These are phyloP conservation scores for Nigrograna mackinnonii DNA, from an alignment of 2,329 filamentous ascomycete species.

Conservation along the genomic window DNA sequence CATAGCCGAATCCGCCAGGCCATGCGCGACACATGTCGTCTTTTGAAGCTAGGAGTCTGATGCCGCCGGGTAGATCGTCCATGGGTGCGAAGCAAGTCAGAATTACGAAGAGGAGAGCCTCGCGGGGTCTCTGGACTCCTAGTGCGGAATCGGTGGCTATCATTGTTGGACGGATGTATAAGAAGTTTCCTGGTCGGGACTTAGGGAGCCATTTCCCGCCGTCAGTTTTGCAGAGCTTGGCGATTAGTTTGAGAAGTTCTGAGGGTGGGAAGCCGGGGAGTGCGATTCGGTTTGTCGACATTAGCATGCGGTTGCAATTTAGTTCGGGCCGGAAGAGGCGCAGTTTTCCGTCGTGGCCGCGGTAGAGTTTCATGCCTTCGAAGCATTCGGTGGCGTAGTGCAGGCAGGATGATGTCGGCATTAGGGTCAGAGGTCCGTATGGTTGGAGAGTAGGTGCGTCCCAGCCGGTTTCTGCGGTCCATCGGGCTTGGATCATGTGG, in stretches of 20 bases:
- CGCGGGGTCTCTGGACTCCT: conserved; percentile 76
- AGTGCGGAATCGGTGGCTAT: conserved; percentile 82
- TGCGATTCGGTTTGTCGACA: conserved; percentile 64
- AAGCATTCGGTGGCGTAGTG: conserved; percentile 94
- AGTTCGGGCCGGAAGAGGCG: conserved; percentile 77
- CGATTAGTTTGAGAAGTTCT: conserved; percentile 75
- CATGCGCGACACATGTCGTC: conserved; percentile 88
- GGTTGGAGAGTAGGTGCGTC: conserved; percentile 72
- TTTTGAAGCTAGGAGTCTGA: conserved; percentile 77
- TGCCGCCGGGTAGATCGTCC: conserved; percentile 35
- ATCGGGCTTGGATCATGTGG: conserved; percentile 81
- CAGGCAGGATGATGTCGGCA: conserved; percentile 78
- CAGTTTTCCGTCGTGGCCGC: conserved; percentile 69
- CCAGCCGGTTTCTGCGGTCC: conserved; percentile 72
- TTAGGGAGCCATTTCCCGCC: conserved; percentile 79
- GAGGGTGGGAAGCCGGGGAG: conserved; percentile 73
- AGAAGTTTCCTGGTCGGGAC: conserved; percentile 67
- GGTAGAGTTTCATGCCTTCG: conserved; percentile 79
- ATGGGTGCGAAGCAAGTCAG: conserved; percentile 53
- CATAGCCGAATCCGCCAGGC: conserved; percentile 90
- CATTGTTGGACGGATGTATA: conserved; percentile 86
- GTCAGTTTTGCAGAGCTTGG: conserved; percentile 72
- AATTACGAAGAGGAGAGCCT: conserved; percentile 90
- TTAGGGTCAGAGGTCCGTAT: conserved; percentile 76
- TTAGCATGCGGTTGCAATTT: conserved; percentile 69